Evolutionary conservation across 805 yeast genomes (phyloP), one percentile per base, ranked within the genome.

Genomic region (Blastobotrys parvus): DNA sequence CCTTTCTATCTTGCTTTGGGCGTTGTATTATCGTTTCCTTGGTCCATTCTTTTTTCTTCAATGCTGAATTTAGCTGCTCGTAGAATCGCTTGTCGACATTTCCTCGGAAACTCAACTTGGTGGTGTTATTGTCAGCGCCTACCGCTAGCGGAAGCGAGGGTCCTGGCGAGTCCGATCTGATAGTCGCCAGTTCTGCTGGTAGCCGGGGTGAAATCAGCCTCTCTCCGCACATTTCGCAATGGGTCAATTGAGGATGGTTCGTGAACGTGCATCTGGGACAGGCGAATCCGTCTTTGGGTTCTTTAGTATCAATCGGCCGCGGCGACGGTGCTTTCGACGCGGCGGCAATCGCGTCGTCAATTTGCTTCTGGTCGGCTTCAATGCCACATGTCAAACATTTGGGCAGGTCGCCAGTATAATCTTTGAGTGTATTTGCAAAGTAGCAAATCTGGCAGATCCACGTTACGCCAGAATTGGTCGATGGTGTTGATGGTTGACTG

Each of bases 381-480:
- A 82, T 73, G 4, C 90, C 90, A 61, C 90, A 82, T 16, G 75
- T 75, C 22, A 56, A 55, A 58, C 90, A 82, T 1, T 56, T 52
- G 0, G 81, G 80, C 2, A 67, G 48, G 6, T 55, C 57, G 7
- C 56, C 50, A 33, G 59, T 58, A 17, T 61, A 57, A 11, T 59
- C 59, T 6, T 58, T 50, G 2, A 74, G 51, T 8, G 58, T 61
- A 55, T 87, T 86, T 20, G 79, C 68, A 57, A 69, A 83, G n/a
- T 77, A 76, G 61, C 98, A 90, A 2, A 92, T 89, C n/a, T 82
- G 81, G 59, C 98, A 90, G 1, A 73, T 71, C 98, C 98, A 90
- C 23, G 70, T 65, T 15, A 58, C 47, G 11, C 42, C 38, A 35
- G 34, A 41, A 31, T 42, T 17, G 2, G 48, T 21, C 3, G 39